Evolutionary conservation across 139 green algal species (phyloP).

Genomic region (Chlorella ohadii): DNA sequence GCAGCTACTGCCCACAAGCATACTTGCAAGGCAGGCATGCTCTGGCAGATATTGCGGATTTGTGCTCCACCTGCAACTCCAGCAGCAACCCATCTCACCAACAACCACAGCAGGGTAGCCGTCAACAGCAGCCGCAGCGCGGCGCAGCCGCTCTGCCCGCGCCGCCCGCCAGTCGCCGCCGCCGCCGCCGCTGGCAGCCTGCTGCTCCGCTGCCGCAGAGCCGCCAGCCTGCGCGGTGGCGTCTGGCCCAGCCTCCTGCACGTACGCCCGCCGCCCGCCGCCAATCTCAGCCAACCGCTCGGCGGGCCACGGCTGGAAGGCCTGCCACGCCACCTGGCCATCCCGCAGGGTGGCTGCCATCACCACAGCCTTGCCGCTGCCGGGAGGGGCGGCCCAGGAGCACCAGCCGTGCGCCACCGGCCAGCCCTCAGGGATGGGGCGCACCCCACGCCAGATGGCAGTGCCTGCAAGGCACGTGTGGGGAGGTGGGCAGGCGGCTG

Average conservation of each 20-base stretch:
- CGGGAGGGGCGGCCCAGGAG: neutral
- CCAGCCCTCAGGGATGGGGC: conserved; percentile 2
- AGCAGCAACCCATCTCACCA: too few relatives aligned
- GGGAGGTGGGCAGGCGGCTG: too few relatives aligned
- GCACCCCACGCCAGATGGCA: conserved; percentile 3
- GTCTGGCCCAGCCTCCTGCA: neutral
- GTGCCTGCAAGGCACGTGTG: neutral
- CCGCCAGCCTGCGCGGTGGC: neutral
- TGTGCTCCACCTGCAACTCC: too few relatives aligned
- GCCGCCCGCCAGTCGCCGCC: neutral
- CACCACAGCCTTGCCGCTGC: neutral
- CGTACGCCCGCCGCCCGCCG: conserved; percentile 7
- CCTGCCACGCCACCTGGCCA: conserved; percentile 9
- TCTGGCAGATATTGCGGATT: too few relatives aligned
- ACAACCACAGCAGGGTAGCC: neutral
- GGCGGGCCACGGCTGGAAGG: conserved; percentile 7
- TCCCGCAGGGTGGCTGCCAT: neutral
- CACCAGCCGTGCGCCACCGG: neutral
- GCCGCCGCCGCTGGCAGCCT: neutral
- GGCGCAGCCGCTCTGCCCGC: neutral
- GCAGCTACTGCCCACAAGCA: too few relatives aligned
- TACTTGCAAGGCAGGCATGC: too few relatives aligned
- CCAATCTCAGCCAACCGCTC: conserved; percentile 10
- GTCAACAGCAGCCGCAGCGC: neutral
- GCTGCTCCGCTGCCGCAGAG: neutral